A percentile compares a stretch with the other conserved stretches of the same genome.
Conservation (phyloP, 208 protist species). For the Trypanosoma melophagium region DNA sequence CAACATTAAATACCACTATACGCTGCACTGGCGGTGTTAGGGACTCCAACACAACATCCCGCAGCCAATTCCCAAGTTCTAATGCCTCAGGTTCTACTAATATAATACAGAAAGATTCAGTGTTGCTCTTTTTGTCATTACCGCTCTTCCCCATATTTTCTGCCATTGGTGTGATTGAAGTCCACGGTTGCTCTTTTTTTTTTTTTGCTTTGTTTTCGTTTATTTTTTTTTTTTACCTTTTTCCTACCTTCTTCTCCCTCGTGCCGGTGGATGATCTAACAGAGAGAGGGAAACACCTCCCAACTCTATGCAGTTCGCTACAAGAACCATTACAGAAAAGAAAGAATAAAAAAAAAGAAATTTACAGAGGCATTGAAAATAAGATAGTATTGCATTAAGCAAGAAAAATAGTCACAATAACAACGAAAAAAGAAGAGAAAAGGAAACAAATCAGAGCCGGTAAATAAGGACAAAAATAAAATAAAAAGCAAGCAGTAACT, state of each 20-base stretch:
- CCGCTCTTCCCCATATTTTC: not conserved
- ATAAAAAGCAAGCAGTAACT: not conserved
- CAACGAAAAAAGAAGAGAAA: constrained; percentile 16
- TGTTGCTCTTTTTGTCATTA: not conserved
- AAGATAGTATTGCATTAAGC: not conserved
- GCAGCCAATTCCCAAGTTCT: constrained; percentile 26
- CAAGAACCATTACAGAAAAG: not conserved
- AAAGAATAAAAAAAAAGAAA: not conserved
- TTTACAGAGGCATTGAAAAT: not conserved
- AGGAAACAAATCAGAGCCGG: constrained; percentile 10
- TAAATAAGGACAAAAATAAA: too few relatives aligned
- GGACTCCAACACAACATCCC: not conserved
- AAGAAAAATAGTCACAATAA: constrained; percentile 11
- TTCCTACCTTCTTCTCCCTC: too few relatives aligned
- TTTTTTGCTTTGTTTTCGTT: too few relatives aligned
- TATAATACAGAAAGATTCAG: constrained; percentile 19
- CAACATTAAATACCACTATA: constrained; percentile 7
- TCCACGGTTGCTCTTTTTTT: too few relatives aligned
- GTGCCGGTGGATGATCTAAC: not conserved
- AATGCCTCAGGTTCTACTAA: constrained; percentile 19
- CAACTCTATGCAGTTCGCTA: not conserved
- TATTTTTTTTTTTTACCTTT: too few relatives aligned
- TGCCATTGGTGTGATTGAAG: too few relatives aligned
- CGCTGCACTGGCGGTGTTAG: constrained; percentile 10
- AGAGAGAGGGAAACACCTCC: not conserved